These are phyloP conservation scores for Echium plantagineum DNA, from an alignment of 257 asterid species.

Conservation along the genomic window DNA sequence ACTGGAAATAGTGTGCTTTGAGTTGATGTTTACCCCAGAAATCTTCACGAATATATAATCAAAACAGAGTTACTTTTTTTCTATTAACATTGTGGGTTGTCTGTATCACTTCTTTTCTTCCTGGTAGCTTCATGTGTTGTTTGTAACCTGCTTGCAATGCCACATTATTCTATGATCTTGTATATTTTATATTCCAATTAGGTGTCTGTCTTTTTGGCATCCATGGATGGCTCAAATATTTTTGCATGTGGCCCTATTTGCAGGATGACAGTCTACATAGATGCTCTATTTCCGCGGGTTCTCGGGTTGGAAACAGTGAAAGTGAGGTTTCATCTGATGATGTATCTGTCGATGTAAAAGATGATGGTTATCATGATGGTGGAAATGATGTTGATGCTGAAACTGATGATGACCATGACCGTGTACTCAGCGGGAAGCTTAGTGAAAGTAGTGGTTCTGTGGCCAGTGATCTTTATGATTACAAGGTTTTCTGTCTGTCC, in stretches of 20 bases:
- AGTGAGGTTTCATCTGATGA: conserved; percentile 71
- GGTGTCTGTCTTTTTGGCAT: not conserved
- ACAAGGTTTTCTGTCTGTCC: conserved; percentile 46
- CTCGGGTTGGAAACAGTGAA: conserved; percentile 60
- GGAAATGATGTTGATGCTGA: conserved; percentile 71
- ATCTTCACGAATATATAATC: not conserved
- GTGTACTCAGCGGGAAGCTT: conserved; percentile 76
- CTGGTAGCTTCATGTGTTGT: no score
- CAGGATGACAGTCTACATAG: conserved; percentile 70
- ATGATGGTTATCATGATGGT: conserved; percentile 82
- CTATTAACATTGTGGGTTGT: not conserved
- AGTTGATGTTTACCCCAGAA: not conserved
- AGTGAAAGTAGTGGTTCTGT: conserved; percentile 92
- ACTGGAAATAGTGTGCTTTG: no score
- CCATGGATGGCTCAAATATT: no score
- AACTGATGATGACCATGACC: conserved; percentile 56
- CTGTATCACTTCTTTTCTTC: not conserved
- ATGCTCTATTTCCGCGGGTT: conserved; percentile 77
- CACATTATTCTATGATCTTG: not conserved
- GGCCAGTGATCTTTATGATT: conserved; percentile 81
- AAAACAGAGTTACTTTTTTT: not conserved
- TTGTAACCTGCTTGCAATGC: no score
- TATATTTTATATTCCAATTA: no score
- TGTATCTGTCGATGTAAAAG: conserved; percentile 44
- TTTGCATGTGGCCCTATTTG: conserved; percentile 14